Conservation (phyloP, 257 asterid genomes). For the Gynochthodes officinalis region DNA sequence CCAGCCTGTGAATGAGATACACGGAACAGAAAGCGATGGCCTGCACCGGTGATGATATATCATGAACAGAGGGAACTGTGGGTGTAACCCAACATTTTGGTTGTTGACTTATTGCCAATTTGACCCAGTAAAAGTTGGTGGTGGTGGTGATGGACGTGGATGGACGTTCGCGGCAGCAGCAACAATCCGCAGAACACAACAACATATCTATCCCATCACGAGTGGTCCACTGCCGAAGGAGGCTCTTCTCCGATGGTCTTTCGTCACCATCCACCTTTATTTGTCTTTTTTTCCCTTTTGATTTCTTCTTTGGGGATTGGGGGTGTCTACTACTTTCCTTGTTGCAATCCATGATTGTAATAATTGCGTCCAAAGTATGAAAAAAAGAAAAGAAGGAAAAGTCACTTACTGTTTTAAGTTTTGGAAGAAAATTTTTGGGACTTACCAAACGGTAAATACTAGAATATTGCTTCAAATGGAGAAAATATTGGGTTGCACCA, state of each 20-base stretch:
- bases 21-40: too few species aligned
- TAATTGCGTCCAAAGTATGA: not conserved
- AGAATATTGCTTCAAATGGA: too few species aligned
- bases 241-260: not conserved
- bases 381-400: too few species aligned
- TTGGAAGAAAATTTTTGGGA: too few species aligned
- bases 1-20: too few species aligned
- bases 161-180: not conserved
- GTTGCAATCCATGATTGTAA: not conserved
- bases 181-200: not conserved
- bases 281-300: not conserved
- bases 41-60: too few species aligned
- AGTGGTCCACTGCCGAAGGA: not conserved
- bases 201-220: not conserved
- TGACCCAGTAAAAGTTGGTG: not conserved
- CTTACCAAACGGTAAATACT: too few species aligned
- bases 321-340: not conserved
- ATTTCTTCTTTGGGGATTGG: not conserved
- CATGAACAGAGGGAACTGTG: not conserved
- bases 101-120: not conserved
- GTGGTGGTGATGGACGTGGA: not conserved
- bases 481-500: too few species aligned
- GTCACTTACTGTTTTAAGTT: too few species aligned
- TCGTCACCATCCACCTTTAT: slow-evolving; percentile 12
- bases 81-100: not conserved